phyloP scores from a whole-genome alignment of 805 yeast species.

The Starmerella floricola region DNA sequence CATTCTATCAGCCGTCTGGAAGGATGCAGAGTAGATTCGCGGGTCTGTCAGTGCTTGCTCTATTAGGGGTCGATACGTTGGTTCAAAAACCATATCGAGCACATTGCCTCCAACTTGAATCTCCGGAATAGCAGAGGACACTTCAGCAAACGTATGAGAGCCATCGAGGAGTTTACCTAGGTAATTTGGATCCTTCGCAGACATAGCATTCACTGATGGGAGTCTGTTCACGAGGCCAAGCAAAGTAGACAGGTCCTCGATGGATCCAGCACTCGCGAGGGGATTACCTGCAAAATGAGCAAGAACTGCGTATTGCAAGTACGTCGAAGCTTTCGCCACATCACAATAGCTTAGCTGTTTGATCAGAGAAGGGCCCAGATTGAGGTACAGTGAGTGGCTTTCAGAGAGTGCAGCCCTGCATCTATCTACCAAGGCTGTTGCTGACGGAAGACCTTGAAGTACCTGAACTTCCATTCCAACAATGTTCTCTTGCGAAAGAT shows the following conservation, averaged over 20 bases:
- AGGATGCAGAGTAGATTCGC: conserved; percentile 5
- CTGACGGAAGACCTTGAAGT: conserved; percentile 8
- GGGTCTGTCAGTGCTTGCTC: conserved; percentile 37
- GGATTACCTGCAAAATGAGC: conserved; percentile 32
- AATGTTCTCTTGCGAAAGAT: conserved; percentile 25
- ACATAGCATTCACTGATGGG: conserved; percentile 28
- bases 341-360: background rate
- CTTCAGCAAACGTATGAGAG: background rate
- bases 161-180: background rate
- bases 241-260: conserved; percentile 2
- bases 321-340: conserved; percentile 17
- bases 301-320: conserved; percentile 27
- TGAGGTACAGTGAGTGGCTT: conserved; percentile 2
- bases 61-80: conserved; percentile 34
- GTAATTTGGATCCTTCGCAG: background rate
- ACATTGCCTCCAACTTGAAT: conserved; percentile 31
- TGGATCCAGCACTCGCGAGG: conserved; percentile 20
- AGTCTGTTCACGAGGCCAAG: conserved; percentile 23
- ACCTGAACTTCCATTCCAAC: conserved; percentile 18
- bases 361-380: conserved; percentile 2
- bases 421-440: conserved; percentile 11
- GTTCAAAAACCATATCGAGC: conserved; percentile 33
- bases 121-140: conserved; percentile 32
- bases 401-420: background rate
- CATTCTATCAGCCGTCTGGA: conserved; percentile 19